These are phyloP conservation scores for Daldinia caldariorum DNA, from an alignment of 495 filamentous ascomycete genomes.

Conservation along the genomic window DNA sequence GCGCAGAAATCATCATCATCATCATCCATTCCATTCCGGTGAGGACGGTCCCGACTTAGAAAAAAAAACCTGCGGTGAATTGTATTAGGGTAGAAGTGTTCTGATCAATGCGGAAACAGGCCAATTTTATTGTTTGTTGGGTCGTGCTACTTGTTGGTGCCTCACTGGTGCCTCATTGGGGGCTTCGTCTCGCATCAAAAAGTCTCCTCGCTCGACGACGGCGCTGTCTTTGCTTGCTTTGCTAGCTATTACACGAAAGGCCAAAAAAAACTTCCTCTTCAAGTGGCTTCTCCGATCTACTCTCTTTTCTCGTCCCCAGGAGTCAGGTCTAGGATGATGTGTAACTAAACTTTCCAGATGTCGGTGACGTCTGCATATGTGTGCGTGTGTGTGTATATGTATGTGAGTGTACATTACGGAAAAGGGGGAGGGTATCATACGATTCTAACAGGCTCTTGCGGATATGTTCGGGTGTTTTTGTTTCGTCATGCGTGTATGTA, in stretches of 20 bases:
- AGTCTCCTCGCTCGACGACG: constrained; percentile 5
- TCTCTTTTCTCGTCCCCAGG: background rate
- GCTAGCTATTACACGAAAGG: background rate
- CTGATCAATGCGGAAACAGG: constrained; percentile 30
- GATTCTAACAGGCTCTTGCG: background rate
- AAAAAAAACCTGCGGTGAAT: constrained; percentile 12
- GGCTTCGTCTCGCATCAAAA: constrained; percentile 2
- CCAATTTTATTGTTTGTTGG: constrained; percentile 8
- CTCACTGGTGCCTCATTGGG: background rate
- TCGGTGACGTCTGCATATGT: background rate
- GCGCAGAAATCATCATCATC: no score
- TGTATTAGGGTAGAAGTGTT: constrained; percentile 21
- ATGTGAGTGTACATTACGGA: constrained; percentile 6
- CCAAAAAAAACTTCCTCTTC: background rate
- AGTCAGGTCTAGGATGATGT: background rate
- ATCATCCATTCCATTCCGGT: no score
- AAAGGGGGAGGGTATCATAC: background rate
- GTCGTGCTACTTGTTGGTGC: constrained; percentile 3
- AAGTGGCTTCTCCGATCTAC: background rate
- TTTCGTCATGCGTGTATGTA: no score
- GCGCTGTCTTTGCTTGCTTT: constrained; percentile 8
- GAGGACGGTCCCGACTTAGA: constrained; percentile 29
- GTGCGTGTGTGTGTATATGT: constrained; percentile 5
- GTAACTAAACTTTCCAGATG: constrained; percentile 5
- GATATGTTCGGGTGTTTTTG: background rate